phyloP scores from a whole-genome alignment of 768 basidiomycete genomes.

The Russula abietina region DNA sequence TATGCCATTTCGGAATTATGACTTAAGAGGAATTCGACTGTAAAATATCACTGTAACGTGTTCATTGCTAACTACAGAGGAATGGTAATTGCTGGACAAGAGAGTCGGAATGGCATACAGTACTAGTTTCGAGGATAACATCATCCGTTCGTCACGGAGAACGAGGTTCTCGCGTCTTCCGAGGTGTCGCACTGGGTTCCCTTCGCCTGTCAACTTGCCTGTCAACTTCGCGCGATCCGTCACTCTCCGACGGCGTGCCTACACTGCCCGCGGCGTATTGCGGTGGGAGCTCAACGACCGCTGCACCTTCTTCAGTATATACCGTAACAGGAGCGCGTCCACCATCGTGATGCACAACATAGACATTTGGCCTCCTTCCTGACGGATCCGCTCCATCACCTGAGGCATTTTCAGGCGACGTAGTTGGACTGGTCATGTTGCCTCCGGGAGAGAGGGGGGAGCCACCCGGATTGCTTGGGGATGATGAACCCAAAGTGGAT shows the following conservation, averaged over 20 bases:
- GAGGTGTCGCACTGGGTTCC: neutral
- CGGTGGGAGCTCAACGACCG: constrained; percentile 57
- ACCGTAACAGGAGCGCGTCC: constrained; percentile 53
- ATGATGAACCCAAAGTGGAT: neutral
- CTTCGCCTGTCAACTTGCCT: neutral
- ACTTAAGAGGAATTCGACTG: too few relatives aligned
- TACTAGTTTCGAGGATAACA: neutral
- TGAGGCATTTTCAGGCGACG: constrained; percentile 1
- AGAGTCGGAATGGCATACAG: too few relatives aligned
- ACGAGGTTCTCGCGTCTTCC: constrained; percentile 13
- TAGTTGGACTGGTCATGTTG: neutral
- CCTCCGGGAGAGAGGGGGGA: constrained; percentile 1
- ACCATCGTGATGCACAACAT: constrained; percentile 59
- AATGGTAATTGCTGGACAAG: too few relatives aligned
- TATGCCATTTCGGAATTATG: too few relatives aligned
- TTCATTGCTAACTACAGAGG: too few relatives aligned
- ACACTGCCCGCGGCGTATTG: constrained; percentile 33
- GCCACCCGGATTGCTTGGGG: constrained; percentile 6
- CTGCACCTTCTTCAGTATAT: constrained; percentile 47
- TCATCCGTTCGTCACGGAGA: neutral
- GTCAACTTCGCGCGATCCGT: neutral
- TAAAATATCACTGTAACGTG: too few relatives aligned
- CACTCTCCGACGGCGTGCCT: neutral
- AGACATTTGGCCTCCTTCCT: constrained; percentile 35
- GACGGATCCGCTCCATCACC: constrained; percentile 9